phyloP scores from a whole-genome alignment of 768 basidiomycete species.

The Leccinum broughii region DNA sequence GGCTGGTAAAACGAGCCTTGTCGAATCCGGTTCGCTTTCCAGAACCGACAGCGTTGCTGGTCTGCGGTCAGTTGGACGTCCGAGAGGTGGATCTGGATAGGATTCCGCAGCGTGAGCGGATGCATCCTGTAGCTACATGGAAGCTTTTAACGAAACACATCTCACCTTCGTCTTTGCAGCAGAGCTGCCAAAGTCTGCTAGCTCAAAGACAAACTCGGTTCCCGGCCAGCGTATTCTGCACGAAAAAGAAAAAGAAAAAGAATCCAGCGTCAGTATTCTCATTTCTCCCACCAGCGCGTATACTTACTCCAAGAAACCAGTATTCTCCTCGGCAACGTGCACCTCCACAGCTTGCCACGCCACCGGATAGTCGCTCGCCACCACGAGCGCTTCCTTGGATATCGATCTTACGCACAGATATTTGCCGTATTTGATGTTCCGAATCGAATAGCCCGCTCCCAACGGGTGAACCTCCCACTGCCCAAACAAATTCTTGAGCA shows the following conservation, averaged over 20 bases:
- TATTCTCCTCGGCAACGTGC: constrained; percentile 26
- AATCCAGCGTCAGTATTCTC: not conserved
- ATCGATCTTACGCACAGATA: constrained; percentile 29
- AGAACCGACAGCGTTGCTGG: constrained; percentile 32
- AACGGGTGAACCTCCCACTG: constrained; percentile 33
- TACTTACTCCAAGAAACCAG: constrained; percentile 31
- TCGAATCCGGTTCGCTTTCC: constrained; percentile 31
- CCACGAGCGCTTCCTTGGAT: constrained; percentile 24
- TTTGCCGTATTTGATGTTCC: constrained; percentile 34
- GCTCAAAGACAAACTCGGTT: constrained; percentile 29
- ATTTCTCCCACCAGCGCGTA: not conserved
- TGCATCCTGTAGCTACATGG: not conserved
- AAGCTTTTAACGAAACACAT: not conserved
- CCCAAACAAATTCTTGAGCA: not conserved
- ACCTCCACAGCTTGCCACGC: constrained; percentile 32
- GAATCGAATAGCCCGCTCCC: constrained; percentile 32
- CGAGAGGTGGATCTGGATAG: constrained; percentile 23
- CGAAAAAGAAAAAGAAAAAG: not conserved
- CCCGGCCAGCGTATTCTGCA: constrained; percentile 33
- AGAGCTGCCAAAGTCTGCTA: constrained; percentile 27
- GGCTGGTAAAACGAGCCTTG: constrained; percentile 32
- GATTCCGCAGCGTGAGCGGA: not conserved
- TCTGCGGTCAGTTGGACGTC: constrained; percentile 24
- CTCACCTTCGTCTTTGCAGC: constrained; percentile 32
- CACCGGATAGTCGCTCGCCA: constrained; percentile 29